Conservation (phyloP, 352 stramenopile genomes). For the Globisporangium iwayamae region DNA sequence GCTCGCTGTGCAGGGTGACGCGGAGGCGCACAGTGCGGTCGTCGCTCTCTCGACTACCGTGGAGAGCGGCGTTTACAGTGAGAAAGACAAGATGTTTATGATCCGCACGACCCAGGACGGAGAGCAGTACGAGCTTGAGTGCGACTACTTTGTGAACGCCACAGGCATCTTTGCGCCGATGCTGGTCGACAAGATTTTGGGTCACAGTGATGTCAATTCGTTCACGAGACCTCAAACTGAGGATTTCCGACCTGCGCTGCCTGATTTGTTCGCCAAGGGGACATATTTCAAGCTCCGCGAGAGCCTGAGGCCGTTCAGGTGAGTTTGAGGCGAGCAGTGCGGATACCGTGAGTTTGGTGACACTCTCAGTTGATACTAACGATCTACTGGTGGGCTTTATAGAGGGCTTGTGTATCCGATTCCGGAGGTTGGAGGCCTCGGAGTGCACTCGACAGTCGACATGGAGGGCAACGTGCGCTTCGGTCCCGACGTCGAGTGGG, state of each 20-base stretch:
- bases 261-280: conserved; percentile 90
- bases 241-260: conserved; percentile 26
- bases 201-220: neutral
- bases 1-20: conserved; percentile 88
- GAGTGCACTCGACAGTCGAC: conserved; percentile 95
- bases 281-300: conserved; percentile 92
- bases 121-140: conserved; percentile 66
- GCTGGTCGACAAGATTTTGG: conserved; percentile 31
- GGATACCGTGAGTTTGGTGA: neutral
- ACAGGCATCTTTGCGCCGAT: conserved; percentile 81
- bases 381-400: neutral
- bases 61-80: conserved; percentile 29
- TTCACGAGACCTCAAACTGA: neutral
- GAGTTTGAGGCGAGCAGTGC: neutral
- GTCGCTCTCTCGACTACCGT: conserved; percentile 78
- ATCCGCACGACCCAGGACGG: conserved; percentile 37
- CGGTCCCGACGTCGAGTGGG: conserved; percentile 96
- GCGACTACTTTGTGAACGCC: conserved; percentile 92
- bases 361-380: neutral
- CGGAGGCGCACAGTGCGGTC: conserved; percentile 81
- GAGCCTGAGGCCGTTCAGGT: conserved; percentile 59
- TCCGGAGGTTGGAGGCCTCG: conserved; percentile 92
- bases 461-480: conserved; percentile 91
- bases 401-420: conserved; percentile 95
- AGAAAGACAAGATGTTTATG: conserved; percentile 28